Conservation (phyloP, 2,329 filamentous ascomycete genomes). For the Lanzia echinophila region DNA sequence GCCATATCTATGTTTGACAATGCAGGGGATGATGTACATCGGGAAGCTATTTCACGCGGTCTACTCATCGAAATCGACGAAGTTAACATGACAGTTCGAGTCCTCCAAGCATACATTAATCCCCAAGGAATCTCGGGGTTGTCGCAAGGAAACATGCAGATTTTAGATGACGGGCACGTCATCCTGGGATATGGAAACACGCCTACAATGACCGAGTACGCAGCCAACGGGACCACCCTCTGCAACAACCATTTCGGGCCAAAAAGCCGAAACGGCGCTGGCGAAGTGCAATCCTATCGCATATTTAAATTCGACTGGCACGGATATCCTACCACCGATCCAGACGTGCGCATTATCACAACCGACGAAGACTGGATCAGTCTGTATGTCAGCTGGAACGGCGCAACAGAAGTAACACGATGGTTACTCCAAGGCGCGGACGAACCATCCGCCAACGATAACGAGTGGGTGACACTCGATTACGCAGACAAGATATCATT, state of each 20-base stretch:
- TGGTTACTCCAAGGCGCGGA: slow-evolving; percentile 33
- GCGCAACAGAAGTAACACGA: slow-evolving; percentile 38
- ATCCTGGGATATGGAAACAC: slow-evolving; percentile 23
- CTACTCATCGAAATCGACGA: slow-evolving; percentile 21
- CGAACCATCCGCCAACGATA: not conserved
- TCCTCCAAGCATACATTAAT: slow-evolving; percentile 17
- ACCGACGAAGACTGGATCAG: slow-evolving; percentile 27
- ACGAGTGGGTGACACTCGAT: not conserved
- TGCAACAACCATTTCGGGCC: slow-evolving; percentile 33
- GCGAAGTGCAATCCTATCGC: slow-evolving; percentile 34
- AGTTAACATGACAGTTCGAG: slow-evolving; percentile 13
- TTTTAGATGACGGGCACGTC: slow-evolving; percentile 21
- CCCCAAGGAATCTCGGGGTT: slow-evolving; percentile 18
- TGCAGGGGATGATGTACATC: slow-evolving; percentile 13
- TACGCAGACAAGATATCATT: slow-evolving; percentile 4
- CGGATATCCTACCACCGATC: slow-evolving; percentile 31
- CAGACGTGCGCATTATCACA: slow-evolving; percentile 32
- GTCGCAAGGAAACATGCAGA: slow-evolving; percentile 22
- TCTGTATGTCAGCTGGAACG: slow-evolving; percentile 49
- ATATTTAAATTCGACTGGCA: slow-evolving; percentile 36
- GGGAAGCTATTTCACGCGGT: slow-evolving; percentile 16
- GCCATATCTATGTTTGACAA: slow-evolving; percentile 25
- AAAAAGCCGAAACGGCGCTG: slow-evolving; percentile 28
- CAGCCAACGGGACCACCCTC: slow-evolving; percentile 30
- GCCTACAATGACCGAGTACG: slow-evolving; percentile 21